These are phyloP conservation scores for Citrus unshiu DNA, from an alignment of 345 rosid genomes.

Conservation along the genomic window DNA sequence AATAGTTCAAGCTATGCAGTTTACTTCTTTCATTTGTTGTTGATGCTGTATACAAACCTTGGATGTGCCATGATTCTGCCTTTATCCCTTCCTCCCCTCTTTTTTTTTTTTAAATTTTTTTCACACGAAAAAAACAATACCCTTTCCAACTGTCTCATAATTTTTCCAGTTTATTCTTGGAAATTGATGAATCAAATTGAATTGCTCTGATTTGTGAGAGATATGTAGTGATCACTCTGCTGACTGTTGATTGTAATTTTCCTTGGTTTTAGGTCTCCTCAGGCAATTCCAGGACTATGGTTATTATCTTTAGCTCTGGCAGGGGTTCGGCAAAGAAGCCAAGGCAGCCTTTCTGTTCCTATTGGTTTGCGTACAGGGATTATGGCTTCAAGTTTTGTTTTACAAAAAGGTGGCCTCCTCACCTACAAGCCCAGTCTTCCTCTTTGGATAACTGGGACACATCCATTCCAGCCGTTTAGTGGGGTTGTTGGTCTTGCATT, in stretches of 20 bases:
- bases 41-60: not conserved
- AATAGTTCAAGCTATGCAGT: not conserved
- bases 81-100: not conserved
- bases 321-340: conserved; percentile 52
- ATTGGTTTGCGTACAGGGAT: conserved; percentile 73
- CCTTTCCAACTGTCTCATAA: not conserved
- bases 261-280: conserved; percentile 49
- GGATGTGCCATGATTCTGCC: not conserved
- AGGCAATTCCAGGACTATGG: conserved; percentile 78
- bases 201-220: not conserved
- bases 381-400: conserved; percentile 55
- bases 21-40: not conserved
- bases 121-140: not conserved
- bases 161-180: not conserved
- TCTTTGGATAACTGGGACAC: conserved; percentile 60
- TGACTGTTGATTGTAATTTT: not conserved
- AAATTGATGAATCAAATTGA: not conserved
- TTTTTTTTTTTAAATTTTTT: too few relatives aligned
- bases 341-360: conserved; percentile 65
- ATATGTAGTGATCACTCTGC: not conserved
- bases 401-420: conserved; percentile 64
- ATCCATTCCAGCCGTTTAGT: conserved; percentile 73
- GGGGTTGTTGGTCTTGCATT: conserved; percentile 70
- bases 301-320: conserved; percentile 67
- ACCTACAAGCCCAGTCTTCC: conserved; percentile 40